Percentiles rank a stretch among this genome's conserved stretches.
phyloP scores from a whole-genome alignment of 495 filamentous ascomycete species.

The Tuber magnatum region DNA sequence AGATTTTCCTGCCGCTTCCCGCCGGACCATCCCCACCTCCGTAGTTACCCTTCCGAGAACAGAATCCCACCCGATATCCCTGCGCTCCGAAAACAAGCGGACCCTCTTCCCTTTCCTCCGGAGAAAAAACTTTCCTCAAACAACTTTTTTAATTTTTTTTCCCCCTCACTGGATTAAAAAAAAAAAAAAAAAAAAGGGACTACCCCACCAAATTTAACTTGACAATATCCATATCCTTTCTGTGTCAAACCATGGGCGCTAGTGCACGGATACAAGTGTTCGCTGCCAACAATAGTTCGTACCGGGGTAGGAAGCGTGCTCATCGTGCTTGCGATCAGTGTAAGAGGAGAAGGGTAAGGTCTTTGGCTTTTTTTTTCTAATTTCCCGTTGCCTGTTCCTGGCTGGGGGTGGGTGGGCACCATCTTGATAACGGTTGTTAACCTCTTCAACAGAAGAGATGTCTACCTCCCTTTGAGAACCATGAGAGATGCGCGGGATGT shows the following conservation, averaged over 20 bases:
- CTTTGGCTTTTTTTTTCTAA: neutral
- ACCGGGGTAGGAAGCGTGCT: constrained; percentile 32
- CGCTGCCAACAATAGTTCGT: constrained; percentile 39
- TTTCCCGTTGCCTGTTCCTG: neutral
- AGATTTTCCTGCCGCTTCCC: neutral
- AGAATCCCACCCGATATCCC: neutral
- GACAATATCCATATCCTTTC: no score
- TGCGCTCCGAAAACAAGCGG: neutral
- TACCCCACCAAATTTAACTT: constrained; percentile 1
- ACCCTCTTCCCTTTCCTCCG: neutral
- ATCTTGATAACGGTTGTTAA: neutral
- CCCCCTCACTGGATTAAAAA: no score
- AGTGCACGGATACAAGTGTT: constrained; percentile 29
- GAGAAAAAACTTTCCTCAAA: neutral
- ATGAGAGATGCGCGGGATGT: constrained; percentile 40
- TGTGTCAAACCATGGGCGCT: constrained; percentile 18
- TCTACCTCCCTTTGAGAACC: constrained; percentile 36
- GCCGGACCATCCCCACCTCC: neutral
- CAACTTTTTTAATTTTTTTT: neutral
- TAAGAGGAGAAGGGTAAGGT: constrained; percentile 35
- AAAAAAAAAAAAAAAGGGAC: neutral
- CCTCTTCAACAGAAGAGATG: constrained; percentile 29
- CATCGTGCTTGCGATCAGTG: constrained; percentile 38
- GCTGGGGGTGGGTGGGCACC: neutral
- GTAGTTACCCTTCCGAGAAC: constrained; percentile 2